These are phyloP conservation scores for Malassezia obtusa DNA, from an alignment of 1,284 basidiomycete species.

Conservation along the genomic window DNA sequence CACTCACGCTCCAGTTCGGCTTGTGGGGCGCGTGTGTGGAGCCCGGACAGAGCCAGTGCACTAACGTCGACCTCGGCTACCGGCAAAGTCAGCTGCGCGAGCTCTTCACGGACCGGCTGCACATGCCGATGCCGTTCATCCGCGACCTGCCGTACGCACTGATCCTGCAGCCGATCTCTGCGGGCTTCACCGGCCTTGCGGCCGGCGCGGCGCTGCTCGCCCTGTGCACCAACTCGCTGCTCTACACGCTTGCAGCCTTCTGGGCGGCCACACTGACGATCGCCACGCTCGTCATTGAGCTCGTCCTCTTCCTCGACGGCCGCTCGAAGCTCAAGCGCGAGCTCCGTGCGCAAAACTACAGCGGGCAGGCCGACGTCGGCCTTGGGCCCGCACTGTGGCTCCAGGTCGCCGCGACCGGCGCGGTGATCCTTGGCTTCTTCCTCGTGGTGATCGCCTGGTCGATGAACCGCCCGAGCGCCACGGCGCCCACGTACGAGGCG, in stretches of 20 bases:
- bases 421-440: constrained; percentile 29
- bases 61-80: constrained; percentile 24
- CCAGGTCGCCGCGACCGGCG: constrained; percentile 34
- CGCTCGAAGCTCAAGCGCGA: constrained; percentile 15
- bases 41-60: constrained; percentile 10
- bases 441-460: constrained; percentile 25
- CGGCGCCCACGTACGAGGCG: constrained; percentile 17
- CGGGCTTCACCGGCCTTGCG: constrained; percentile 32
- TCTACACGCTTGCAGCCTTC: constrained; percentile 30
- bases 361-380: not conserved
- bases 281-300: constrained; percentile 27
- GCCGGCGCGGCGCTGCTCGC: constrained; percentile 31
- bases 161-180: constrained; percentile 33
- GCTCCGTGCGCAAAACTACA: not conserved
- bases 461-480: constrained; percentile 21
- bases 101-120: not conserved
- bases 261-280: constrained; percentile 30
- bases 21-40: constrained; percentile 30
- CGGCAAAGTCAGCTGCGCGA: constrained; percentile 15
- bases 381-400: constrained; percentile 36
- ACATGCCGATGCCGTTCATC: constrained; percentile 13
- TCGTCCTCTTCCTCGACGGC: constrained; percentile 29
- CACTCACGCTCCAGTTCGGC: constrained; percentile 18
- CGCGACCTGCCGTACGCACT: constrained; percentile 31
- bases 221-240: constrained; percentile 30